Percentiles rank a stretch among this genome's conserved stretches.
Conservation (phyloP, 176 grass and related monocot species). For the Rhipidocladum racemiflorum region DNA sequence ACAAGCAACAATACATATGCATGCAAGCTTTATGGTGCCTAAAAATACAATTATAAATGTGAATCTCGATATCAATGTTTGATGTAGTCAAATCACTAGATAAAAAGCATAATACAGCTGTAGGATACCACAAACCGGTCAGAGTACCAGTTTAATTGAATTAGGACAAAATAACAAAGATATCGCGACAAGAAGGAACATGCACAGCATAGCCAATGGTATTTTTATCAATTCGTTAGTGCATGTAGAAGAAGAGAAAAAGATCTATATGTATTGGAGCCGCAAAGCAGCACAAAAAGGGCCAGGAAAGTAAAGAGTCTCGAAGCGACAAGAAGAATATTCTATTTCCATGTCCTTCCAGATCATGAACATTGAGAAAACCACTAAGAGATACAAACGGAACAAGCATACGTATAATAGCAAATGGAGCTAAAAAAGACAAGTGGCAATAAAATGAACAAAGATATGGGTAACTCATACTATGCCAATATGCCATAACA, state of each 20-base stretch:
- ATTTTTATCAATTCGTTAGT: not conserved
- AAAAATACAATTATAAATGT: not conserved
- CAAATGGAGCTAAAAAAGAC: not conserved
- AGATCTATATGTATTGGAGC: not conserved
- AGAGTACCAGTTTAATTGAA: not conserved
- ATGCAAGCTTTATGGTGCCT: not conserved
- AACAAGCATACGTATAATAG: not conserved
- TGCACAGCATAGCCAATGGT: not conserved
- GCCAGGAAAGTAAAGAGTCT: not conserved
- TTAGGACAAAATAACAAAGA: not conserved
- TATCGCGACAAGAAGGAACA: not conserved
- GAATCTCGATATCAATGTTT: not conserved
- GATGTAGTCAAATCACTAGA: not conserved
- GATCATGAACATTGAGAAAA: constrained; percentile 12
- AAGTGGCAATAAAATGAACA: not conserved
- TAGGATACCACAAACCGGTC: not conserved
- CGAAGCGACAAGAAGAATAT: constrained; percentile 21
- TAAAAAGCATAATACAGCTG: constrained; percentile 7
- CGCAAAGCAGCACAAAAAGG: not conserved
- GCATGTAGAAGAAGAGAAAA: not conserved
- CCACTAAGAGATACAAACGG: not conserved
- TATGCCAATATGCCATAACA: not conserved
- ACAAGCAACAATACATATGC: not conserved
- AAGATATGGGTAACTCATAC: not conserved
- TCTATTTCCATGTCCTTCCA: constrained; percentile 16